phyloP scores from a whole-genome alignment of 1,284 basidiomycete species.

The Trametes pubescens region DNA sequence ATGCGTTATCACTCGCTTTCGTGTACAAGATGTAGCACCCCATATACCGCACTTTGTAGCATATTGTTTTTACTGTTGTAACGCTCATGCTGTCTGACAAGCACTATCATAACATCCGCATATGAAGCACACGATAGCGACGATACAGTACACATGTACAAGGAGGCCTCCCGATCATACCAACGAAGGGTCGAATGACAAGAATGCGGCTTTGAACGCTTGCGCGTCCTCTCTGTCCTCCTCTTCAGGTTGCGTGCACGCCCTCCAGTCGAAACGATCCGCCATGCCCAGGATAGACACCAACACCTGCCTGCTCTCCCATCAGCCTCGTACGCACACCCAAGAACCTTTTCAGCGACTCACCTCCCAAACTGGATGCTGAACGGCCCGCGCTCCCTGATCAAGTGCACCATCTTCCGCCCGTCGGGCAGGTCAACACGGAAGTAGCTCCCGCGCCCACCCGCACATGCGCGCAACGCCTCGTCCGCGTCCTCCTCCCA shows the following conservation, averaged over 20 bases:
- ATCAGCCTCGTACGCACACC: conserved; percentile 19
- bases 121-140: background rate
- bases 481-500: conserved; percentile 68
- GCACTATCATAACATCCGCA: background rate
- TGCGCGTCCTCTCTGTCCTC: conserved; percentile 85
- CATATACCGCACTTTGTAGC: background rate
- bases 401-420: conserved; percentile 84
- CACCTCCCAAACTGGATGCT: conserved; percentile 94
- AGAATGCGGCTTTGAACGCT: conserved; percentile 85
- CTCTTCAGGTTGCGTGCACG: conserved; percentile 79
- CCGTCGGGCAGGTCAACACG: conserved; percentile 90
- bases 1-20: background rate
- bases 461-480: conserved; percentile 62
- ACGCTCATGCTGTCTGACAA: too few species aligned
- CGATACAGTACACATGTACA: background rate
- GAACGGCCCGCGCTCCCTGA: conserved; percentile 81
- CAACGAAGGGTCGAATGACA: conserved; percentile 68
- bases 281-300: conserved; percentile 76
- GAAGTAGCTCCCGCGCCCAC: conserved; percentile 80
- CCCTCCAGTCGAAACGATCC: conserved; percentile 91
- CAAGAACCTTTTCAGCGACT: conserved; percentile 36
- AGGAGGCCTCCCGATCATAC: conserved; percentile 6
- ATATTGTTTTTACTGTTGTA: background rate
- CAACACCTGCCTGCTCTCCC: conserved; percentile 71
- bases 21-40: background rate